Percentiles rank a stretch among this genome's conserved stretches.
phyloP scores from a whole-genome alignment of 257 asterid genomes.

The Solanum ossicruentum region DNA sequence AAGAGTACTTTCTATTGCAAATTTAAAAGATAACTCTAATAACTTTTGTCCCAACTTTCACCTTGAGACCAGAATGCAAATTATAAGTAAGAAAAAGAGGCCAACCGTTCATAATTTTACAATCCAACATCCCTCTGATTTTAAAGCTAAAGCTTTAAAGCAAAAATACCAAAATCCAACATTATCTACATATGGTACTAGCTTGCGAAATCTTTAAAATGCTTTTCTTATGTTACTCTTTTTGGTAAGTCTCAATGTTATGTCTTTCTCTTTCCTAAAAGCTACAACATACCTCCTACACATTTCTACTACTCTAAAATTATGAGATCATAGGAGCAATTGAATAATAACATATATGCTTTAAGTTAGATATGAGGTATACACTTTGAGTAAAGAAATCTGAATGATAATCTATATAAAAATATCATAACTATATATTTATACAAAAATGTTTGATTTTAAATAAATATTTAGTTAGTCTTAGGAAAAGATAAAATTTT shows the following conservation, averaged over 20 bases:
- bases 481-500: too few relatives aligned
- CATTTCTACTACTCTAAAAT: background rate
- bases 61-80: background rate
- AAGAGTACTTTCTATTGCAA: background rate
- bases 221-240: background rate
- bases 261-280: background rate
- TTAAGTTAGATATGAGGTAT: background rate
- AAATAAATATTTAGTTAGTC: too few relatives aligned
- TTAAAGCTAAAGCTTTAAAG: background rate
- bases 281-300: background rate
- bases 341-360: background rate
- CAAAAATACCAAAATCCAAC: background rate
- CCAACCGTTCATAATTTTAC: background rate
- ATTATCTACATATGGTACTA: background rate
- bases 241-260: background rate
- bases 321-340: background rate
- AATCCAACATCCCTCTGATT: background rate
- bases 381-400: conserved; percentile 5
- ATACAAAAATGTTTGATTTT: too few relatives aligned
- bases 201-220: background rate
- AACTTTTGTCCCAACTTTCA: background rate
- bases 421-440: too few relatives aligned
- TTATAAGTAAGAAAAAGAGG: background rate
- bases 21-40: background rate
- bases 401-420: too few relatives aligned